These are phyloP conservation scores for Hypholoma sublateritium DNA, from an alignment of 768 basidiomycete species.

Conservation along the genomic window DNA sequence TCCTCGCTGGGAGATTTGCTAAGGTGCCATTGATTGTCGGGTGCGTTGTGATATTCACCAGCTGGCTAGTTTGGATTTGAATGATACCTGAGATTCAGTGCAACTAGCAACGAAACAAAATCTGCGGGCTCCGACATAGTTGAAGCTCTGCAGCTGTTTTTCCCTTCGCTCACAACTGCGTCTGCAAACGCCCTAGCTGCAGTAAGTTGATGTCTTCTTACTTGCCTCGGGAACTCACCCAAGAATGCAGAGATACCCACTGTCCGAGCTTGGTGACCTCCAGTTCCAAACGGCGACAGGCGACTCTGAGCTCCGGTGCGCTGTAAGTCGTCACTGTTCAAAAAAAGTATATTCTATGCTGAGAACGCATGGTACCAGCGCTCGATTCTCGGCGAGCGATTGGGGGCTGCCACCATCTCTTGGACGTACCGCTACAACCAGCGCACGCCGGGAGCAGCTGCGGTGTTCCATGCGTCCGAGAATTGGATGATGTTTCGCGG, in stretches of 20 bases:
- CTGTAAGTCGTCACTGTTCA: slow-evolving; percentile 34
- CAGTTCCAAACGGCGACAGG: slow-evolving; percentile 48
- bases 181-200: slow-evolving; percentile 26
- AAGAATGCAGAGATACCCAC: slow-evolving; percentile 37
- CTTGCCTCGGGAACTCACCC: not conserved
- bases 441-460: slow-evolving; percentile 30
- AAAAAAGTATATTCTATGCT: too few relatives aligned
- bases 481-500: slow-evolving; percentile 73
- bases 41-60: slow-evolving; percentile 30
- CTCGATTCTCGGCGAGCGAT: slow-evolving; percentile 46
- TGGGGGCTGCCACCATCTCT: slow-evolving; percentile 32
- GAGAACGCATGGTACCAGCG: slow-evolving; percentile 4
- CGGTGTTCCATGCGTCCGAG: slow-evolving; percentile 53
- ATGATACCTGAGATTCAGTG: slow-evolving; percentile 22
- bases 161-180: slow-evolving; percentile 41
- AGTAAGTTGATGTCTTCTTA: slow-evolving; percentile 14
- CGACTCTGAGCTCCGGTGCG: slow-evolving; percentile 50
- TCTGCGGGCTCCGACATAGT: slow-evolving; percentile 39
- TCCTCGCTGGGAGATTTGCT: slow-evolving; percentile 44
- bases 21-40: slow-evolving; percentile 60
- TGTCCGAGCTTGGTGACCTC: slow-evolving; percentile 40
- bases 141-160: slow-evolving; percentile 37
- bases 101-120: slow-evolving; percentile 62
- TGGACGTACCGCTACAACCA: slow-evolving; percentile 66
- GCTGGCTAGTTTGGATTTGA: not conserved